phyloP scores from a whole-genome alignment of 306 rosid genomes.

The Nissolia schottii region DNA sequence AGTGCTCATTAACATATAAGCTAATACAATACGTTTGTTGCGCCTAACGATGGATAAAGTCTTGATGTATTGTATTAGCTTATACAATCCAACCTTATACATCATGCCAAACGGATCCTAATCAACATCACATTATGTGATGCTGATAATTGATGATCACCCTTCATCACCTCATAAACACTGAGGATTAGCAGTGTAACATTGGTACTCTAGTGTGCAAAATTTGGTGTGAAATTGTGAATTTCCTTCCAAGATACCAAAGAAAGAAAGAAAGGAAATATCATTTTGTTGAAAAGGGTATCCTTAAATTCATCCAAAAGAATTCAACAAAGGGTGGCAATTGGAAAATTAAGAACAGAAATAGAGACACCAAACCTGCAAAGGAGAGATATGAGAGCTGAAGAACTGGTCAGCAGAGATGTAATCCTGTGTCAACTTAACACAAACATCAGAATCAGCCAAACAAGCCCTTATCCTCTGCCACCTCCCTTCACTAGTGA shows the following conservation, averaged over 20 bases:
- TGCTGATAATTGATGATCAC: neutral
- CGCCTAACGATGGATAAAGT: too few relatives aligned
- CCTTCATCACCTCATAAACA: neutral
- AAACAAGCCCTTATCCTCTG: slow-evolving; percentile 51
- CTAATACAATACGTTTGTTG: too few relatives aligned
- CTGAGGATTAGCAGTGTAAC: neutral
- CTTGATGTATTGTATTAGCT: too few relatives aligned
- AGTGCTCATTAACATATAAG: too few relatives aligned
- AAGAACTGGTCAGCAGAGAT: slow-evolving; percentile 56
- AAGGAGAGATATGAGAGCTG: slow-evolving; percentile 56
- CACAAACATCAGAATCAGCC: slow-evolving; percentile 56
- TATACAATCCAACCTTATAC: too few relatives aligned
- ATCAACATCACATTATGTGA: neutral
- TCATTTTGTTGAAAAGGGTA: neutral
- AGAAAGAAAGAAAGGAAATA: too few relatives aligned
- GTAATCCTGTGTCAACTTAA: slow-evolving; percentile 39
- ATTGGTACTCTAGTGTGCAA: neutral
- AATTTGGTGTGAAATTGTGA: too few relatives aligned
- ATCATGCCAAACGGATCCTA: too few relatives aligned
- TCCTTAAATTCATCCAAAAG: neutral
- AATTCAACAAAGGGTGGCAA: neutral
- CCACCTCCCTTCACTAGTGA: slow-evolving; percentile 50
- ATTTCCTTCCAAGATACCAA: too few relatives aligned
- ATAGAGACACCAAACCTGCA: too few relatives aligned
- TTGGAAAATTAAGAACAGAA: too few relatives aligned